Conservation (phyloP, 2,329 filamentous ascomycete species). For the Phyllosticta capitalensis region DNA sequence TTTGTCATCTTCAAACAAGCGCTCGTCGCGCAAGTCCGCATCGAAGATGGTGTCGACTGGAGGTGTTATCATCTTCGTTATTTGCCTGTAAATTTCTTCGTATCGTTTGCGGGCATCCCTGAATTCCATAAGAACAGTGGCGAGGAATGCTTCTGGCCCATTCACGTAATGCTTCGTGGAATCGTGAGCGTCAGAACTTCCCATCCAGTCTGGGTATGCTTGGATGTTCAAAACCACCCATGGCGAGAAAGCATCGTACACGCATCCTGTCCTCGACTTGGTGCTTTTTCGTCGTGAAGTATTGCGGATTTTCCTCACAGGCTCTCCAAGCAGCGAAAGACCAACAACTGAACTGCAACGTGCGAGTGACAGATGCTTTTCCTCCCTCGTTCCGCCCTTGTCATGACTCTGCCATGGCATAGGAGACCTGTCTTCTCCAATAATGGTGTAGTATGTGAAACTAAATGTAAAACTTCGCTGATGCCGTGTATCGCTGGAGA, state of each 20-base stretch:
- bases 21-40: conserved; percentile 44
- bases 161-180: conserved; percentile 48
- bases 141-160: conserved; percentile 52
- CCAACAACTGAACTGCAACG: conserved; percentile 52
- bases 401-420: conserved; percentile 53
- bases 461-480: conserved; percentile 53
- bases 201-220: conserved; percentile 50
- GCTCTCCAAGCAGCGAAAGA: conserved; percentile 45
- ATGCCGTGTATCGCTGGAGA: conserved; percentile 34
- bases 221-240: conserved; percentile 53
- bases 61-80: conserved; percentile 51
- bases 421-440: conserved; percentile 46
- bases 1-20: conserved; percentile 51
- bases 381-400: conserved; percentile 24
- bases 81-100: conserved; percentile 46
- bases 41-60: conserved; percentile 53
- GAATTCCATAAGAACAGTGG: conserved; percentile 50
- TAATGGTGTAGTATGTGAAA: conserved; percentile 56
- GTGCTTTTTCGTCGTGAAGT: conserved; percentile 35
- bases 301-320: conserved; percentile 41
- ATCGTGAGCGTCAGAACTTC: conserved; percentile 47
- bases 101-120: conserved; percentile 51
- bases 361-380: conserved; percentile 48
- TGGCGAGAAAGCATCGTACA: conserved; percentile 50
- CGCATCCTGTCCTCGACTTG: conserved; percentile 39